Percentiles rank a stretch among this genome's conserved stretches.
Conservation (phyloP, 805 yeast genomes). For the Candida broadrunensis region DNA sequence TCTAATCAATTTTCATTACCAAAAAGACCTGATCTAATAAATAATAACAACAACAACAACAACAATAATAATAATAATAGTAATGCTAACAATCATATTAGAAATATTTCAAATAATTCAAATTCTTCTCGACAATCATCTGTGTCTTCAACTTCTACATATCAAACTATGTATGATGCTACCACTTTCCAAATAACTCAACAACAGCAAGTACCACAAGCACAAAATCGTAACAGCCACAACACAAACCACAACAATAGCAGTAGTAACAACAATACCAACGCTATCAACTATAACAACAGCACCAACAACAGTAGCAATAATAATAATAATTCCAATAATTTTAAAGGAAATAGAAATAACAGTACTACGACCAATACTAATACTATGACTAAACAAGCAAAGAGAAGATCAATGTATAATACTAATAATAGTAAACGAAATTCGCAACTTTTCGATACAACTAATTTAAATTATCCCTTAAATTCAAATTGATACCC, state of each 20-base stretch:
- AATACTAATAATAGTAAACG: slow-evolving; percentile 21
- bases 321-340: slow-evolving; percentile 6
- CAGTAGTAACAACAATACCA: slow-evolving; percentile 2
- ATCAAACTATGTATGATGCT: background rate
- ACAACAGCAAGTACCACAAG: background rate
- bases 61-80: slow-evolving; percentile 1
- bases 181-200: background rate
- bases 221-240: slow-evolving; percentile 1
- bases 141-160: background rate
- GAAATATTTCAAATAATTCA: background rate
- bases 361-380: slow-evolving; percentile 4
- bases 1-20: slow-evolving; percentile 3
- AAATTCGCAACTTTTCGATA: slow-evolving; percentile 9
- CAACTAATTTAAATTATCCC: background rate
- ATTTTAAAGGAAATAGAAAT: slow-evolving; percentile 10
- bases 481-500: background rate
- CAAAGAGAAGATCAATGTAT: slow-evolving; percentile 31
- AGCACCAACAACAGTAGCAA: slow-evolving; percentile 3
- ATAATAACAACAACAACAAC: slow-evolving; percentile 1
- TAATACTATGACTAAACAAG: slow-evolving; percentile 9
- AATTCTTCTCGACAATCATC: background rate
- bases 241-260: slow-evolving; percentile 6
- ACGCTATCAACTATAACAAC: slow-evolving; percentile 2
- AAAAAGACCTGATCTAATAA: slow-evolving; percentile 6
- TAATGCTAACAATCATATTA: slow-evolving; percentile 1